A percentile compares a stretch with the other conserved stretches of the same genome.
phyloP scores from a whole-genome alignment of 1,284 basidiomycete species.

The Takashimella tepidaria region DNA sequence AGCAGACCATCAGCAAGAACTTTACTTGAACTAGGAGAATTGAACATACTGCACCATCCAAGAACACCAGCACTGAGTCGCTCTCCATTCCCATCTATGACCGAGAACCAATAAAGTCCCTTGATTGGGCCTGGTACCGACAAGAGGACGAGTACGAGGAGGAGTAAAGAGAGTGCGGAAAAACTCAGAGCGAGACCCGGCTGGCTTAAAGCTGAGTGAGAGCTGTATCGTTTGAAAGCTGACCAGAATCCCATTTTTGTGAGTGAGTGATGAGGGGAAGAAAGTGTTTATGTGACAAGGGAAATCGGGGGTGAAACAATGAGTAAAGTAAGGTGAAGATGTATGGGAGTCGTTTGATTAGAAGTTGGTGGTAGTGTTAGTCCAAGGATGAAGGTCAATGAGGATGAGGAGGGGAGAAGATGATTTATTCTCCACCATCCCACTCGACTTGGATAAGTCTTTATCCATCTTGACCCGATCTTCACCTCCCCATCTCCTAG shows the following conservation, averaged over 20 bases:
- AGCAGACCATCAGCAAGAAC: conserved; percentile 2
- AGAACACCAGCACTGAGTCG: conserved; percentile 32
- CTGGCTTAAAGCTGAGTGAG: conserved; percentile 22
- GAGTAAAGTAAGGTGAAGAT: too few relatives aligned
- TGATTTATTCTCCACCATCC: too few relatives aligned
- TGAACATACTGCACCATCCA: conserved; percentile 42
- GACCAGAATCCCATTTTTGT: not conserved
- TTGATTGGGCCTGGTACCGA: conserved; percentile 44
- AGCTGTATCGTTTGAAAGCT: not conserved
- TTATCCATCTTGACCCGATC: too few relatives aligned
- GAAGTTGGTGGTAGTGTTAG: too few relatives aligned
- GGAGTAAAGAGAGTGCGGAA: conserved; percentile 31
- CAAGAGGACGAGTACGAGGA: conserved; percentile 38
- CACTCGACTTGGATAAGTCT: too few relatives aligned
- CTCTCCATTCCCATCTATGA: conserved; percentile 23
- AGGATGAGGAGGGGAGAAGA: too few relatives aligned
- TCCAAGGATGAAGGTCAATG: too few relatives aligned
- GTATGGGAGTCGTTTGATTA: too few relatives aligned
- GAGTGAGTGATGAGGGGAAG: not conserved
- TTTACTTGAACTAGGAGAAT: too few relatives aligned
- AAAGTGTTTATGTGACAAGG: not conserved
- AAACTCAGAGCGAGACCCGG: conserved; percentile 34
- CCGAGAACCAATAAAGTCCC: conserved; percentile 40
- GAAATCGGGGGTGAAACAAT: too few relatives aligned
- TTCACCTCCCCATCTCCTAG: too few relatives aligned